Base-by-base conservation (phyloP, 495 filamentous ascomycete species). In the Xylaria curta region DNA sequence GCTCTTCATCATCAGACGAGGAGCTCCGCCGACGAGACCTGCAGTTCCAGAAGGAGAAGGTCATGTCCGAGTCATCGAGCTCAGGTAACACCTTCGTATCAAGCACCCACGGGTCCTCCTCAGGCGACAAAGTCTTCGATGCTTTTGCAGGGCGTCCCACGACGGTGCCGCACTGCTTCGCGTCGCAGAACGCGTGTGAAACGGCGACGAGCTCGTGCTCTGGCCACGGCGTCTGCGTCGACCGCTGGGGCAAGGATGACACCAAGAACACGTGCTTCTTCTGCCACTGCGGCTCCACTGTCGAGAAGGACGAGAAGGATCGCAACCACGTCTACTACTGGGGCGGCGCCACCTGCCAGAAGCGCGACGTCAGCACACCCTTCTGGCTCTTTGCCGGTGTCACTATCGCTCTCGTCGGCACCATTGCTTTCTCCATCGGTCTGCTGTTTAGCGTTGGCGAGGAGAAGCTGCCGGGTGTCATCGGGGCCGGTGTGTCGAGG, bases 301-400 rank as follows among this genome's bases (percentile, higher is more conserved):
- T 83, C 10, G 81, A 83, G n/a, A 76, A 78, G 13, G 85, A 82
- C 33, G 85, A 82, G 17, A 79, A 80, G 21, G 78, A 73, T 24
- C 79, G 74, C 36, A 73, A 63, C n/a, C 75, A 78, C 68, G 76
- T 81, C 44, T 75, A 81, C 47, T 79, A 87, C 70, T 99, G 93
- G 93, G 95, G 90, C 62, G 96, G 96, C 15, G 82, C 89, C 42
- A 91, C 91, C 71, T 99, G 96, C 82, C 91, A 97, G 81, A 99
- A 98, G 87, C 90, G 90, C 76, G 95, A 99, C 79, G 82, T 98
- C 58, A 94, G 92, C 81, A 87, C 90, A 24, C 89, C 89, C 47
- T 98, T 99, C 80, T 97, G 94, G 87, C 81, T 99, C 49, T 84
- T 99, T 75, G 84, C 88, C 6, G 87, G 90, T 4, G 90, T 96